Conservation (phyloP, 2,329 filamentous ascomycete species). For the Penicillium sp. region DNA sequence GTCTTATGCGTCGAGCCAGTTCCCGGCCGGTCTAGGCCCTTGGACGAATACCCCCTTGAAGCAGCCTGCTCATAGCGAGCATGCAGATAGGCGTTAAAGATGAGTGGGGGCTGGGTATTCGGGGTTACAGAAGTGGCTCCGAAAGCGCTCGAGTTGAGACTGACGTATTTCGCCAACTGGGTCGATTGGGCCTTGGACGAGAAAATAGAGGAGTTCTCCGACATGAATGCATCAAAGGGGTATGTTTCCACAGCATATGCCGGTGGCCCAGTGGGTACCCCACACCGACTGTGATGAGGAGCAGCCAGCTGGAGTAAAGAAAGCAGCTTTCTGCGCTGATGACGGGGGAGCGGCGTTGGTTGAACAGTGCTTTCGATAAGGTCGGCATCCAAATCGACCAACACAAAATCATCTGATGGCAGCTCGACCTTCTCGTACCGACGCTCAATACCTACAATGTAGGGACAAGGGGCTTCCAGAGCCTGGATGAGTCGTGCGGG, state of each 20-base stretch:
- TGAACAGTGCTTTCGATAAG: constrained; percentile 73
- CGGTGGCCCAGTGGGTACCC: constrained; percentile 78
- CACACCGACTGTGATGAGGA: constrained; percentile 76
- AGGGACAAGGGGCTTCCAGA: constrained; percentile 91
- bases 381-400: constrained; percentile 88
- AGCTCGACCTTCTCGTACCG: constrained; percentile 59
- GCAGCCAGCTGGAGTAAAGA: constrained; percentile 82
- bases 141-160: constrained; percentile 81
- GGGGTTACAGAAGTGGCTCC: constrained; percentile 54
- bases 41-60: constrained; percentile 36
- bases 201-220: constrained; percentile 74
- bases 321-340: constrained; percentile 79
- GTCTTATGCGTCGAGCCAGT: constrained; percentile 55
- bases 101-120: constrained; percentile 49
- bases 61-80: constrained; percentile 57
- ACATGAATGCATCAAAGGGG: constrained; percentile 80
- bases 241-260: constrained; percentile 89
- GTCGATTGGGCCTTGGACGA: constrained; percentile 60
- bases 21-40: constrained; percentile 58
- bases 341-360: constrained; percentile 71
- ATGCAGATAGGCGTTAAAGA: constrained; percentile 86
- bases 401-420: constrained; percentile 88
- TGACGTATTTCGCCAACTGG: constrained; percentile 74
- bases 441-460: constrained; percentile 90
- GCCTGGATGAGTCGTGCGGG: constrained; percentile 81